Evolutionary conservation across 441 rosid species (phyloP).

Genomic region (Croton setiger): DNA sequence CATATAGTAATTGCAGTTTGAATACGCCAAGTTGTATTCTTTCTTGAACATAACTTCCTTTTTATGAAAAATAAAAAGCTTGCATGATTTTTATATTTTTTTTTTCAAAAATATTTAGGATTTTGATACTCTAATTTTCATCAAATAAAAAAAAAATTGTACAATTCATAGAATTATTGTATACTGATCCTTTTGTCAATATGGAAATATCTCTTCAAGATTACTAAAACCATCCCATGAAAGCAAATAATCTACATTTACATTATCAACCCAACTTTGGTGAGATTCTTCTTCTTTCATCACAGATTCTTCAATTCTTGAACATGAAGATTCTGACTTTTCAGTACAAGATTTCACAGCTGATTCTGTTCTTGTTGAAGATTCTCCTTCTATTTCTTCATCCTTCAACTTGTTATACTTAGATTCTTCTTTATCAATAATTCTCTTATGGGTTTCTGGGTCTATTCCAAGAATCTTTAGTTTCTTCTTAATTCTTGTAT

Average conservation of each 20-base stretch:
- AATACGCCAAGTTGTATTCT: no score
- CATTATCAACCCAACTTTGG: constrained; percentile 10
- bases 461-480: constrained; percentile 12
- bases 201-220: constrained; percentile 16
- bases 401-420: neutral
- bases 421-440: constrained; percentile 5
- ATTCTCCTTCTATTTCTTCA: constrained; percentile 1
- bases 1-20: no score
- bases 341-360: neutral
- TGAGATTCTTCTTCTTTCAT: neutral
- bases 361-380: constrained; percentile 3
- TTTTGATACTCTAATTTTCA: no score
- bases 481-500: constrained; percentile 25
- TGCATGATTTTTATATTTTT: no score
- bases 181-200: neutral
- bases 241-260: constrained; percentile 11
- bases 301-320: constrained; percentile 14
- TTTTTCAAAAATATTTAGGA: no score
- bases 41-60: no score
- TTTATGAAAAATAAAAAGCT: no score
- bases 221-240: constrained; percentile 23
- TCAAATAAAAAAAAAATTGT: no score
- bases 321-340: constrained; percentile 19
- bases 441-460: neutral
- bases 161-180: neutral